Evolutionary conservation across 2,329 filamentous ascomycete species (phyloP).

Genomic region (Phoma sp.): DNA sequence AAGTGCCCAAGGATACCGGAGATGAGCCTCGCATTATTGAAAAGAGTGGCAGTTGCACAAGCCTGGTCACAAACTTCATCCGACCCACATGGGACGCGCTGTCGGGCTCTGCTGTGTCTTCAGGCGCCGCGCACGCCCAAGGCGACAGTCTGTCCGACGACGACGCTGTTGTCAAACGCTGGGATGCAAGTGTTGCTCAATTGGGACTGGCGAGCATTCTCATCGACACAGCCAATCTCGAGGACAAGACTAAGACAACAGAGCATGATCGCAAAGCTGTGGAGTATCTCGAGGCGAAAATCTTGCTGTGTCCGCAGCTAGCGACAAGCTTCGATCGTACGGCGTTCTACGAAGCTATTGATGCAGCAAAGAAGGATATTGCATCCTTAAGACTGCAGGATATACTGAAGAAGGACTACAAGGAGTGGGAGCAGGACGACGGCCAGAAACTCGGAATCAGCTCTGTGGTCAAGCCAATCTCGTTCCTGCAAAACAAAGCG

Average conservation of each 20-base stretch:
- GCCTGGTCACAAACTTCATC: conserved; percentile 68
- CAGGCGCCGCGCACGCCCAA: conserved; percentile 48
- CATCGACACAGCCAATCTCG: conserved; percentile 73
- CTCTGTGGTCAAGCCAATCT: conserved; percentile 67
- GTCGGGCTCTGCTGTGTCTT: conserved; percentile 51
- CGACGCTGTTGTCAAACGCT: conserved; percentile 44
- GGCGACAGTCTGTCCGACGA: conserved; percentile 45
- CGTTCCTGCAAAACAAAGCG: conserved; percentile 64
- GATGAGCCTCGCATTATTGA: conserved; percentile 66
- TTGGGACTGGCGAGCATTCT: conserved; percentile 74
- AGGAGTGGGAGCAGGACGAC: conserved; percentile 67
- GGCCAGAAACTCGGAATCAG: conserved; percentile 68
- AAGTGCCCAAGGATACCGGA: conserved; percentile 55
- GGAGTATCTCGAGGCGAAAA: conserved; percentile 63
- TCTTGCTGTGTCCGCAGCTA: conserved; percentile 48
- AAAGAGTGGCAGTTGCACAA: conserved; percentile 74
- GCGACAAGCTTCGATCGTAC: conserved; percentile 58
- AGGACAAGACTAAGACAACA: conserved; percentile 66
- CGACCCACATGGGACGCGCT: conserved; percentile 62
- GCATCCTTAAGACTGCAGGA: conserved; percentile 66
- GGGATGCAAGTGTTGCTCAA: conserved; percentile 67
- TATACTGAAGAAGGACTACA: conserved; percentile 82
- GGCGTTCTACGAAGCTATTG: conserved; percentile 65
- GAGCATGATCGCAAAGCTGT: conserved; percentile 65
- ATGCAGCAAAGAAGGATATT: conserved; percentile 71